These are phyloP conservation scores for Furculomyces boomerangus DNA, from an alignment of 371 early-diverging fungal species.

Conservation along the genomic window DNA sequence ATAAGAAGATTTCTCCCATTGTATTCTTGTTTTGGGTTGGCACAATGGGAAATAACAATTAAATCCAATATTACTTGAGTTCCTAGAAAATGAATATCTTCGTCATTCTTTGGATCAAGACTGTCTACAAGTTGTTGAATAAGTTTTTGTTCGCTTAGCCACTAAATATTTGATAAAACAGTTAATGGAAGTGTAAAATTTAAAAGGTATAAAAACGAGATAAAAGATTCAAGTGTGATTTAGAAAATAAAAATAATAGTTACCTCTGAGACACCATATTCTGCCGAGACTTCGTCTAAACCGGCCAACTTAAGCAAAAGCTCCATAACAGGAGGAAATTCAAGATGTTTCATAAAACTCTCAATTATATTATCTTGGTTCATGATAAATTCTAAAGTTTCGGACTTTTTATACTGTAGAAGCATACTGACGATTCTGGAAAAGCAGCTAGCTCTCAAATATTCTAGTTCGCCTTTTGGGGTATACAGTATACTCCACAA, in stretches of 20 bases:
- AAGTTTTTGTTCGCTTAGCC: constrained; percentile 68
- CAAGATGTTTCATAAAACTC: constrained; percentile 56
- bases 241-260: constrained; percentile 3
- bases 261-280: constrained; percentile 22
- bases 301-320: constrained; percentile 76
- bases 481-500: constrained; percentile 66
- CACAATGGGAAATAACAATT: constrained; percentile 68
- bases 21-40: constrained; percentile 41
- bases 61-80: constrained; percentile 83
- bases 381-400: constrained; percentile 52
- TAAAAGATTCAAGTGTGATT: not conserved
- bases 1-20: constrained; percentile 52
- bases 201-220: not conserved
- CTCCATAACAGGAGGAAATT: constrained; percentile 73
- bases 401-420: constrained; percentile 59
- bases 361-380: constrained; percentile 34
- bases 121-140: constrained; percentile 51
- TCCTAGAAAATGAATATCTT: constrained; percentile 66
- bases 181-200: not conserved
- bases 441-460: constrained; percentile 69
- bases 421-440: constrained; percentile 69
- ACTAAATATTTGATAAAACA: constrained; percentile 24
- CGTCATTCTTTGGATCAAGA: constrained; percentile 58
- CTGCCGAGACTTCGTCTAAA: constrained; percentile 73
- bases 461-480: constrained; percentile 46